Base-by-base conservation (phyloP, 768 basidiomycete species). In the Lactarius trivialis region DNA sequence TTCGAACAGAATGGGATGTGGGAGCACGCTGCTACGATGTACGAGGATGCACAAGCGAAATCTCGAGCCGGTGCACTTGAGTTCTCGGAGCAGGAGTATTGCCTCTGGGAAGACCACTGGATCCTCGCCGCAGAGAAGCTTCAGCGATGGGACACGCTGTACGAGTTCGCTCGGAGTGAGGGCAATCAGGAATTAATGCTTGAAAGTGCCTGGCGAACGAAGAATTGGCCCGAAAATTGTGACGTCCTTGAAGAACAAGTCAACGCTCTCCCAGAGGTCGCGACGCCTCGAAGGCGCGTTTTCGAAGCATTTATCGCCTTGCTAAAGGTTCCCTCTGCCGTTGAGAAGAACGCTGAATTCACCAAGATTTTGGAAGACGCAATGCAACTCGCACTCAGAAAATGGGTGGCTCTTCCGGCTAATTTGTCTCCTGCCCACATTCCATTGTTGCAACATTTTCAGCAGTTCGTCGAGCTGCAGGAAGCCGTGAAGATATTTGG, bases 61-160 rank as follows among this genome's bases (percentile, higher is more conserved):
- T 88, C 93, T 8, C 81, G 93, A 51, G 79, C 82, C 4, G 92
- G 93, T 5, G 76, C 82, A 7, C 84, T 97, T 57, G 86, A 94
- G 1, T 98, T 95, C 76, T 88, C 90, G 14, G 97, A 99, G 73
- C 80, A 89, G 1, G 97, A 99, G 73, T 98, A 95, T 72, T 93
- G 91, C 69, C 78, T 99, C 21, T 99, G 97, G 97, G 97, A 99
- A 70, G 97, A 99, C 72, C 97, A 99, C 72, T 99, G 97, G 96
- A 90, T 99, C 62, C 76, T 95, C 8, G 82, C 94, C 1, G 88
- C 93, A 0, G 92, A 96, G 76, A 99, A 99, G 73, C 78, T 99
- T 19, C 97, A 98, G 71, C 91, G 97, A 65, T 99, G 97, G 97
- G 97, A 99, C 62, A 83, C 89, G 24, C 80, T 99, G 4, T 84